Conservation (phyloP, 345 rosid genomes). For the rapeseed (Brassica napus) region Da-Ae NC_063445.1:8350001-8350500, state of each 20-base stretch:
- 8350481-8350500: conserved; percentile 28
- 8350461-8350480: conserved; percentile 39
- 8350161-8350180: conserved; percentile 47
- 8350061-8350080: not conserved
- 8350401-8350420: conserved; percentile 46
- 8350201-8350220: conserved; percentile 31
- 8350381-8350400: conserved; percentile 22
- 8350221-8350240: conserved; percentile 54
- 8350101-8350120: conserved; percentile 23
- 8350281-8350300: conserved; percentile 55
- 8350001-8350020: conserved; percentile 30
- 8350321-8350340: conserved; percentile 47
- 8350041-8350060: not conserved
- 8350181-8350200: conserved; percentile 32
- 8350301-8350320: conserved; percentile 67
- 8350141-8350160: conserved; percentile 48
- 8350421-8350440: conserved; percentile 48
- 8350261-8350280: conserved; percentile 49
- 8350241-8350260: conserved; percentile 52
- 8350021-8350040: not conserved
- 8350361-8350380: conserved; percentile 3
- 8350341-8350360: conserved; percentile 42
- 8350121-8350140: conserved; percentile 39
- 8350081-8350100: not conserved
- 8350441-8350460: conserved; percentile 49